A percentile compares a stretch with the other conserved stretches of the same genome.
phyloP scores from a whole-genome alignment of 2,329 filamentous ascomycete genomes.

The Xylariaceae sp. region DNA sequence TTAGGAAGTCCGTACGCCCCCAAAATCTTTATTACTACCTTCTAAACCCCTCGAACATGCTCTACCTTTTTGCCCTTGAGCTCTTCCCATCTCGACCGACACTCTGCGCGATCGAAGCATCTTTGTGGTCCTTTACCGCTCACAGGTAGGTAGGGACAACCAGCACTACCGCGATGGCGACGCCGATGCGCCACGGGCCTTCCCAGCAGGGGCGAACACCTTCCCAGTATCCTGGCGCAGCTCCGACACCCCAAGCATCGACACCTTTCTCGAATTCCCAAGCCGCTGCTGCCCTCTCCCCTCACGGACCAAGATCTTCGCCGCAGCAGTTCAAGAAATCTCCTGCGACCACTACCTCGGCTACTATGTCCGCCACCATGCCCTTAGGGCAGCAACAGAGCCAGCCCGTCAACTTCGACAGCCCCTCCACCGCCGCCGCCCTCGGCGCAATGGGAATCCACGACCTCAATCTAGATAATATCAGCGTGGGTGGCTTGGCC shows the following conservation, averaged over 20 bases:
- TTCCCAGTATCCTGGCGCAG: slow-evolving; percentile 44
- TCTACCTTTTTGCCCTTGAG: too few relatives aligned
- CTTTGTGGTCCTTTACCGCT: too few relatives aligned
- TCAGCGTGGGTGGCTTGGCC: slow-evolving; percentile 45
- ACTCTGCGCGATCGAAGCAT: too few relatives aligned
- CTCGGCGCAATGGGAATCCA: slow-evolving; percentile 53
- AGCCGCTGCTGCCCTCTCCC: slow-evolving; percentile 55
- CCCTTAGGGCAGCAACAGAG: slow-evolving; percentile 30
- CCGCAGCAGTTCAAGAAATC: slow-evolving; percentile 63
- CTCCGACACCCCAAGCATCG: slow-evolving; percentile 61
- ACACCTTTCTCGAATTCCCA: slow-evolving; percentile 59
- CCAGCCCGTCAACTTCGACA: slow-evolving; percentile 56
- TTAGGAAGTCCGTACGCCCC: too few relatives aligned
- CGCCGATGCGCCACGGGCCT: slow-evolving; percentile 32
- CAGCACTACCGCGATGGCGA: slow-evolving; percentile 24
- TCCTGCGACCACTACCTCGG: slow-evolving; percentile 43
- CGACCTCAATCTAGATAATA: slow-evolving; percentile 49
- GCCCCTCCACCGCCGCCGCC: slow-evolving; percentile 58
- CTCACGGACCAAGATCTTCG: slow-evolving; percentile 52
- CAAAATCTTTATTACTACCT: too few relatives aligned
- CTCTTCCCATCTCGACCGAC: too few relatives aligned
- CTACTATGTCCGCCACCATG: slow-evolving; percentile 36
- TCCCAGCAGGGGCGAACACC: slow-evolving; percentile 50
- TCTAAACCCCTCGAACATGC: too few relatives aligned
- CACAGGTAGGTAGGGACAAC: too few relatives aligned